Percentiles rank a stretch among this genome's conserved stretches.
Conservation (phyloP, 2,329 filamentous ascomycete genomes). For the Cladophialophora psammophila region DNA sequence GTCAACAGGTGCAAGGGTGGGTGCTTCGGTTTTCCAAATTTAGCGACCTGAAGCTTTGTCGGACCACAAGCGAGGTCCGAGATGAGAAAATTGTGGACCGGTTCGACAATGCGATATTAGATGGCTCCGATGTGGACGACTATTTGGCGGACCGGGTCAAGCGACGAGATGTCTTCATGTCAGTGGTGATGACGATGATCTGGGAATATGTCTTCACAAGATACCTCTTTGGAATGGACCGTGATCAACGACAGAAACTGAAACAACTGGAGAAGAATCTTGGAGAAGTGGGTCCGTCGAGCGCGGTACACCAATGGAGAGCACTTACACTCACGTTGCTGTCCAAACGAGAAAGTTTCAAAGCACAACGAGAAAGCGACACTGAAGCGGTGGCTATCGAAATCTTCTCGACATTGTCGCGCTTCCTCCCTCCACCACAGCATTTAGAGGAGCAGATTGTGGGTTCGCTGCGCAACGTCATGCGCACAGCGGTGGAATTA, state of each 20-base stretch:
- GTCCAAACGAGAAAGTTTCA: slow-evolving; percentile 79
- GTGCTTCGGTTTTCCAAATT: slow-evolving; percentile 97
- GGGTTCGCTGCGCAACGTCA: slow-evolving; percentile 83
- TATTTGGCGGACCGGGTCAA: slow-evolving; percentile 88
- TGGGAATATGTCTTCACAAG: slow-evolving; percentile 99
- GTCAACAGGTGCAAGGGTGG: slow-evolving; percentile 96
- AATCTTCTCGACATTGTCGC: slow-evolving; percentile 81
- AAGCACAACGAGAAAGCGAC: slow-evolving; percentile 82
- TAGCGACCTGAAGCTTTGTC: slow-evolving; percentile 88
- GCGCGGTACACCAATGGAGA: slow-evolving; percentile 96
- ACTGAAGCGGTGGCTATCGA: slow-evolving; percentile 95
- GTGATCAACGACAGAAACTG: slow-evolving; percentile 95
- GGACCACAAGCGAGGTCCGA: slow-evolving; percentile 80
- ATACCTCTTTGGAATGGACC: slow-evolving; percentile 98
- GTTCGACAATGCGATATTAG: slow-evolving; percentile 91
- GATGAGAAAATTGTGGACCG: slow-evolving; percentile 94
- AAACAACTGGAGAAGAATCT: slow-evolving; percentile 94
- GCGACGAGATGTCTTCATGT: slow-evolving; percentile 96
- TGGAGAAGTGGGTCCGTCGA: slow-evolving; percentile 81
- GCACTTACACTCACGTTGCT: slow-evolving; percentile 92
- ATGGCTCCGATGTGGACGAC: slow-evolving; percentile 89
- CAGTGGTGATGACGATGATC: slow-evolving; percentile 98
- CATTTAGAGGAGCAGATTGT: slow-evolving; percentile 82
- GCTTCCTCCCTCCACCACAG: slow-evolving; percentile 84
- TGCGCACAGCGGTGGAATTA: slow-evolving; percentile 86